A percentile compares a stretch with the other conserved stretches of the same genome.
Evolutionary conservation across 495 filamentous ascomycete genomes (phyloP).

Genomic region (Jackrogersella minutella): DNA sequence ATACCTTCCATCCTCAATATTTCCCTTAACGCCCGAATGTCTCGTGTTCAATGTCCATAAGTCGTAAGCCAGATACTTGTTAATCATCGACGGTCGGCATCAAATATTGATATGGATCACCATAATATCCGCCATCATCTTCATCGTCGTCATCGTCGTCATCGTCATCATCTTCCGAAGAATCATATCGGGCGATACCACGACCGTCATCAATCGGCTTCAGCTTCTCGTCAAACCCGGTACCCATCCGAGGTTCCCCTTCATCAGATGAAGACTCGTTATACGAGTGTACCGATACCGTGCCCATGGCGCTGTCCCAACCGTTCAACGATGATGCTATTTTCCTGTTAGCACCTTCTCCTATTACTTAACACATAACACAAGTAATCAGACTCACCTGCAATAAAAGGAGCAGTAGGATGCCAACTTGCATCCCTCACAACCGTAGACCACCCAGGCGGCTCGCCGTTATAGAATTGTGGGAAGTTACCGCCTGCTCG

Average conservation of each 20-base stretch:
- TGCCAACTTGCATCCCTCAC: constrained; percentile 97
- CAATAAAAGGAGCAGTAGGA: constrained; percentile 86
- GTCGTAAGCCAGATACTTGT: constrained; percentile 9
- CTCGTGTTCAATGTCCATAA: constrained; percentile 1
- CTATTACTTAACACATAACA: background rate
- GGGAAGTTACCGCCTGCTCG: constrained; percentile 7
- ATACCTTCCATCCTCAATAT: background rate
- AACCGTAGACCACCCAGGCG: constrained; percentile 71
- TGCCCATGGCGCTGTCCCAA: constrained; percentile 71
- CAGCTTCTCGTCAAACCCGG: constrained; percentile 62
- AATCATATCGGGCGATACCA: background rate
- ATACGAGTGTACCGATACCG: constrained; percentile 79
- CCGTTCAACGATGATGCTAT: constrained; percentile 84
- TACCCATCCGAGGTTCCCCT: constrained; percentile 66
- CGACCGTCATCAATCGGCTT: constrained; percentile 5
- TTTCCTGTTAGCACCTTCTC: background rate
- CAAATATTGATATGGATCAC: too few species aligned
- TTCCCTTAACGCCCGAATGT: constrained; percentile 2
- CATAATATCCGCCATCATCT: background rate
- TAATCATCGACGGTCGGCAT: too few species aligned
- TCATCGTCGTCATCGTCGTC: constrained; percentile 18
- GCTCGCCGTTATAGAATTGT: constrained; percentile 47
- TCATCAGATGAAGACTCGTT: constrained; percentile 73
- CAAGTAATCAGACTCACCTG: constrained; percentile 65
- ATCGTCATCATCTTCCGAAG: too few species aligned